Evolutionary conservation across 2,329 filamentous ascomycete genomes (phyloP), one percentile per base, ranked within the genome.

Genomic region (Epichloe aotearoae): DNA sequence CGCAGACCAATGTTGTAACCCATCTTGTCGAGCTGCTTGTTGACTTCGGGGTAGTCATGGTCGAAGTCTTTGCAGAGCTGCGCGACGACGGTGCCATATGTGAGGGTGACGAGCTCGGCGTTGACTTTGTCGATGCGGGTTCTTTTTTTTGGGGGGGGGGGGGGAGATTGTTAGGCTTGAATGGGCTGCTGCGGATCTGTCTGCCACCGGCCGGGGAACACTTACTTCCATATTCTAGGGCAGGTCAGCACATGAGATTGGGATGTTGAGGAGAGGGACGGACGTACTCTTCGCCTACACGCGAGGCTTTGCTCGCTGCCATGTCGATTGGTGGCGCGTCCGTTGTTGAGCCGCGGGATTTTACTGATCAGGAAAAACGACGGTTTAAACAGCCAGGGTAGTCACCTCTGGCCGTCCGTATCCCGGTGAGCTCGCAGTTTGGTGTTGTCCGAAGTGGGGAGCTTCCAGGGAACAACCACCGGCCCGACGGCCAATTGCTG

Each of bases 21-120:
- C 93, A 98, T 98, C 71, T 91, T 94, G 65, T 98, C 93, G 43
- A 98, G 78, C 67, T 98, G 93, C 67, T 91, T 89, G 72, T 98
- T 98, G 65, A 98, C 91, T 66, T 97, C 89, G 48, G 80, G 75
- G 65, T 98, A 98, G 70, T 97, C 88, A 61, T 81, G 83, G 60
- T 96, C 89, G 66, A 91, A 95, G 73, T 98, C 93, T 68, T 91
- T 91, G 73, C 91, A 97, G 57, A 98, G 76, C 67, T 97, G 91
- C 52, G 89, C 87, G 52, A 98, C 93, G 56, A 98, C 94, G 23
- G 93, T 97, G 63, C 93, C 93, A 68, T 98, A 98, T 34, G 93
- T 98, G 61, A 98, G 79, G 44, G 90, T 96, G 49, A 98, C 91
- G 54, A 98, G 79, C 73, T 98, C 93, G 57, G 93, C 88, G 70